Evolutionary conservation across 1,284 basidiomycete species (phyloP).

Genomic region (Xerocomus amazonicus): DNA sequence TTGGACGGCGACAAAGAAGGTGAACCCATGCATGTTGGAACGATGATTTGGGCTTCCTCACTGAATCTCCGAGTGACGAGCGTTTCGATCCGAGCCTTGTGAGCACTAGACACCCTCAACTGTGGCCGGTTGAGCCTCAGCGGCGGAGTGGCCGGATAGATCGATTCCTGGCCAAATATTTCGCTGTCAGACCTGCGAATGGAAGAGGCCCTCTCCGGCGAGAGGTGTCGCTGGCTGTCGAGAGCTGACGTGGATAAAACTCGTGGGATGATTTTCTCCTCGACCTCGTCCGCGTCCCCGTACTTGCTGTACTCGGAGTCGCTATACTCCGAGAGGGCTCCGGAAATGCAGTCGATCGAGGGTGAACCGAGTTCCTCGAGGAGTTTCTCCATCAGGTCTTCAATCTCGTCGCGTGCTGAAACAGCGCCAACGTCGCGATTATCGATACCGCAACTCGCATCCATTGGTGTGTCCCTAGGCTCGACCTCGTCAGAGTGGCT

Average conservation of each 20-base stretch:
- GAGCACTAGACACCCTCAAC: neutral
- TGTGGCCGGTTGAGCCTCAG: neutral
- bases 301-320: neutral
- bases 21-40: neutral
- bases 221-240: neutral
- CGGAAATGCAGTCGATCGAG: slow-evolving; percentile 8
- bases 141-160: slow-evolving; percentile 18
- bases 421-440: neutral
- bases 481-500: neutral
- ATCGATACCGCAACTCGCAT: neutral
- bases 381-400: slow-evolving; percentile 14
- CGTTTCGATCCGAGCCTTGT: neutral
- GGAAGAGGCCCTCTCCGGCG: slow-evolving; percentile 1
- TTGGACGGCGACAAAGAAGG: neutral
- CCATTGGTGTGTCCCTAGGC: neutral
- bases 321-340: slow-evolving; percentile 9
- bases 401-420: neutral
- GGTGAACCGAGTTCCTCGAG: slow-evolving; percentile 20
- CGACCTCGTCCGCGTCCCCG: neutral
- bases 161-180: slow-evolving; percentile 4
- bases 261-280: neutral
- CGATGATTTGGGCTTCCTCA: neutral
- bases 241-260: neutral
- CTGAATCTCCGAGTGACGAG: neutral
- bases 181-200: neutral